Conservation (phyloP, 805 yeast species). For the Saturnispora dispora region DNA sequence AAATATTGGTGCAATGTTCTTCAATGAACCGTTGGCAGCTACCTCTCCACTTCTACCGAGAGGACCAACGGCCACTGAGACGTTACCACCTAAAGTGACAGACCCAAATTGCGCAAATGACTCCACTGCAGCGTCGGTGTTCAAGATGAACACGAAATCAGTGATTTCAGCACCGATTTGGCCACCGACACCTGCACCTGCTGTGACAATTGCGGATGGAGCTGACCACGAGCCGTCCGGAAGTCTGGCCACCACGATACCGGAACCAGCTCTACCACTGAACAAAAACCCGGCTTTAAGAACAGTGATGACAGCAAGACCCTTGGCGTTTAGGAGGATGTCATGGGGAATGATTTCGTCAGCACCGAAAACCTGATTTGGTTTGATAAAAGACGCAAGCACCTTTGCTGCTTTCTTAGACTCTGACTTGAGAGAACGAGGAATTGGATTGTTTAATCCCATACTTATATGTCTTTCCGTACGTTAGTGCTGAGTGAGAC, state of each 20-base stretch:
- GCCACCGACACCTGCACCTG: conserved; percentile 99
- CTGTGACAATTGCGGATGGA: conserved; percentile 90
- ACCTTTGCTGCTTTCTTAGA: conserved; percentile 91
- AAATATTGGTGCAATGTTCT: conserved; percentile 82
- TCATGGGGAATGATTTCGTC: conserved; percentile 86
- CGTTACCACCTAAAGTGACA: conserved; percentile 88
- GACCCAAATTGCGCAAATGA: conserved; percentile 93
- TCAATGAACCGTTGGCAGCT: conserved; percentile 86
- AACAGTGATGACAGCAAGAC: conserved; percentile 87
- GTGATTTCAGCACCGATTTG: conserved; percentile 94
- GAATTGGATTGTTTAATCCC: conserved; percentile 92
- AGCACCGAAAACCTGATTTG: conserved; percentile 86
- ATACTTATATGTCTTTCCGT: conserved; percentile 23
- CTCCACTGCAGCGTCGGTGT: conserved; percentile 80
- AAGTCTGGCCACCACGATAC: conserved; percentile 85
- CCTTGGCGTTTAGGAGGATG: conserved; percentile 81
- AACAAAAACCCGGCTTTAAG: conserved; percentile 92
- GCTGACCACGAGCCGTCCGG: conserved; percentile 98
- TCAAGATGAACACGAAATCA: conserved; percentile 88
- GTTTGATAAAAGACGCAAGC: conserved; percentile 82
- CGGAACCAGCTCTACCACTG: conserved; percentile 96
- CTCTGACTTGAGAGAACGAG: conserved; percentile 81
- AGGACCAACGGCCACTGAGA: conserved; percentile 96
- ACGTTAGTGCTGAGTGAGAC: neutral
- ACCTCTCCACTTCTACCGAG: conserved; percentile 97